Evolutionary conservation across 108 stramenopile species (phyloP).

Genomic region (Aurantiochytrium sp.): DNA sequence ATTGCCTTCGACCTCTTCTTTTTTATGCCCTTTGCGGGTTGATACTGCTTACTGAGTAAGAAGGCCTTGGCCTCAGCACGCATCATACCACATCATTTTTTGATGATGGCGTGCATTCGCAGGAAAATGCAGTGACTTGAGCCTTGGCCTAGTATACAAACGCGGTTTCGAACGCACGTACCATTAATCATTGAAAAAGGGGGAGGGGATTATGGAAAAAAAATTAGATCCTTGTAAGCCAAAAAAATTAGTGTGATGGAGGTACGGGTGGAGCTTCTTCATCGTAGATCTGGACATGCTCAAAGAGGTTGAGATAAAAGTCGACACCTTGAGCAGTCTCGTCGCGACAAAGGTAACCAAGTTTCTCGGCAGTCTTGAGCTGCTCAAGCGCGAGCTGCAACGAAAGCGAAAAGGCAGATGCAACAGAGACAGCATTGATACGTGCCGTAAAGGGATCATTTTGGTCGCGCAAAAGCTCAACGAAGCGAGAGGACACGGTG

Average conservation of each 20-base stretch:
- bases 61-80: too few relatives aligned
- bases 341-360: conserved; percentile 71
- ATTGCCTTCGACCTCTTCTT: too few relatives aligned
- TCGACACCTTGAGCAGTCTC: conserved; percentile 62
- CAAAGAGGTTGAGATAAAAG: conserved; percentile 72
- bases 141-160: too few relatives aligned
- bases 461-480: neutral
- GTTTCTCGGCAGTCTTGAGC: conserved; percentile 64
- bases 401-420: conserved; percentile 48
- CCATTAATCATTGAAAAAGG: too few relatives aligned
- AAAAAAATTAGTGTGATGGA: neutral
- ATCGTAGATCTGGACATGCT: neutral
- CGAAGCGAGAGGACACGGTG: conserved; percentile 29
- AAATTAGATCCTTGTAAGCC: neutral
- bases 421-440: conserved; percentile 26
- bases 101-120: too few relatives aligned
- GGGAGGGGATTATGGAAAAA: too few relatives aligned
- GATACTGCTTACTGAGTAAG: too few relatives aligned
- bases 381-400: conserved; percentile 72
- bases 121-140: too few relatives aligned
- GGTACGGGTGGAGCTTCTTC: neutral
- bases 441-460: conserved; percentile 59
- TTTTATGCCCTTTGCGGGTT: too few relatives aligned
- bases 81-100: too few relatives aligned
- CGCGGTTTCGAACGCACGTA: too few relatives aligned